These are phyloP conservation scores for Pinus albicaulis DNA, from an alignment of 75 land plant genomes.

Conservation along the genomic window DNA sequence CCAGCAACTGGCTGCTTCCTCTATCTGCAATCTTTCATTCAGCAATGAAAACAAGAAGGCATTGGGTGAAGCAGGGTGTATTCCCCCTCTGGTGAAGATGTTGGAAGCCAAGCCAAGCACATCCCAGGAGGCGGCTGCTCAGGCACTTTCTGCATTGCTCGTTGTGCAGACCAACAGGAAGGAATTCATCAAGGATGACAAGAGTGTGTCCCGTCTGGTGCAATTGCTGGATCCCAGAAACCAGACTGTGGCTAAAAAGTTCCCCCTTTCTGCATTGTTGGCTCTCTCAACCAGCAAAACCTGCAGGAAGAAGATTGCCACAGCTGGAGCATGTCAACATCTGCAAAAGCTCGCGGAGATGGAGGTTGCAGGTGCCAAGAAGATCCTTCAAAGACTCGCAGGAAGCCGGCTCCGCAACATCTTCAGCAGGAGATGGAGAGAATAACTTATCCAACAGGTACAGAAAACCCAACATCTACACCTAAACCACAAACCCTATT, in stretches of 20 bases:
- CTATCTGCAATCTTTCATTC: constrained; percentile 38
- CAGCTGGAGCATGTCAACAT: constrained; percentile 57
- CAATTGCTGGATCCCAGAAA: constrained; percentile 62
- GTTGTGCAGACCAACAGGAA: constrained; percentile 50
- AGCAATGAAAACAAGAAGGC: constrained; percentile 43
- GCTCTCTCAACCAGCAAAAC: constrained; percentile 37
- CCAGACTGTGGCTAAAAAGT: constrained; percentile 47
- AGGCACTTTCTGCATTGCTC: constrained; percentile 53
- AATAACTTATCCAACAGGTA: constrained; percentile 17
- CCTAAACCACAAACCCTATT: too few relatives aligned
- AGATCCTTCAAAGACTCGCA: constrained; percentile 61
- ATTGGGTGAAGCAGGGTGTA: constrained; percentile 48
- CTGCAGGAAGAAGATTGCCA: constrained; percentile 57
- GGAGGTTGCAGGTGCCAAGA: constrained; percentile 77
- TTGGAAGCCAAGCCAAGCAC: constrained; percentile 63
- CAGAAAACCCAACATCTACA: background rate
- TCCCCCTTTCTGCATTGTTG: constrained; percentile 60
- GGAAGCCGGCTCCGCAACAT: constrained; percentile 62
- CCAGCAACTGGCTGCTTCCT: constrained; percentile 47
- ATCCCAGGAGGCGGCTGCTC: constrained; percentile 55
- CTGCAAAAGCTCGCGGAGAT: constrained; percentile 63
- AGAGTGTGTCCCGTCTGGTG: constrained; percentile 63
- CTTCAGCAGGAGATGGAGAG: constrained; percentile 51
- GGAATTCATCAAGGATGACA: constrained; percentile 64
- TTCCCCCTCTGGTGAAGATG: constrained; percentile 64